Evolutionary conservation across 495 filamentous ascomycete genomes (phyloP), one percentile per base, ranked within the genome.

Genomic region (Podospora bellae-mahoneyi): DNA sequence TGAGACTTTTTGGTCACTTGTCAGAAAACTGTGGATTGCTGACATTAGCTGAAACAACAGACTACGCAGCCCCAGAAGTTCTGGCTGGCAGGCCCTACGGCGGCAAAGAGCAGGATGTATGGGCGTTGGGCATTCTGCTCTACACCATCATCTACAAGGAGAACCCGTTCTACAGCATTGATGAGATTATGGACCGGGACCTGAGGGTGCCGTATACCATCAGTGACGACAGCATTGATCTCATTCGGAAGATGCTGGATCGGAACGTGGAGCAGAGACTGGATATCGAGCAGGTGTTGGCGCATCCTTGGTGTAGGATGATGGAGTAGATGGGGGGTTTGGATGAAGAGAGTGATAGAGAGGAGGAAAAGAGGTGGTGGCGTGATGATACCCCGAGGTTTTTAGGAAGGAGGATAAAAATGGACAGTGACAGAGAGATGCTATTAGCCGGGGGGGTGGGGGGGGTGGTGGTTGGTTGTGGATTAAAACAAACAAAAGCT

Each of bases 71-170:
- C 2, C 95, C 95, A 26, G 95, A 99, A 80, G 96, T 98, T 55
- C 85, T 99, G n/a, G 91, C 92, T 39, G 95, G 95, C 55, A 89
- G 89, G 74, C 90, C 95, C 23, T 99, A 99, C 79, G 88, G 91
- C 69, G 95, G 95, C 73, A 96, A 94, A 78, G 94, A 97, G 77
- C 96, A 99, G 81, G 95, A 99, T 70, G 93, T 98, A 64, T 99
- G 95, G 95, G 95, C 95, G 16, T 86, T 98, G n/a, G 95, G 95
- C 20, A 97, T 99, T 70, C 84, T 98, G 7, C 88, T 99, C 34
- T 99, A 99, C 82, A 99, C 95, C 19, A 97, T 99, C 71, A 90
- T 97, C 70, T 99, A 98, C 84, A 98, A 98, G 78, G 95, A 99
- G 81, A 99, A 99, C 74, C 95, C 95, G 3, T 99, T 99, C 81